Evolutionary conservation across 495 filamentous ascomycete genomes (phyloP).

Genomic region (Mycothermus thermophilus): DNA sequence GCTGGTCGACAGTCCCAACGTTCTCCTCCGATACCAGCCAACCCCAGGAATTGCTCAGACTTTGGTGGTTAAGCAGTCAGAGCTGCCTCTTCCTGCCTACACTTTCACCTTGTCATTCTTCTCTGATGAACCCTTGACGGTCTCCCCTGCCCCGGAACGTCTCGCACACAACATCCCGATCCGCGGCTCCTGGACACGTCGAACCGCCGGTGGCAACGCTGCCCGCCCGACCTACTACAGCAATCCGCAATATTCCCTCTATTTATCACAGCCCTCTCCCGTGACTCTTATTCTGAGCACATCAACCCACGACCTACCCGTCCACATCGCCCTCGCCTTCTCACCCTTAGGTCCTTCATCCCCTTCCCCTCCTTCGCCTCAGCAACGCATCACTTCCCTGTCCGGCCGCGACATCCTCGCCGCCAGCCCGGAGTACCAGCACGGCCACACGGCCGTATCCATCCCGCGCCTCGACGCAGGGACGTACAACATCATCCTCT

Average conservation of each 20-base stretch:
- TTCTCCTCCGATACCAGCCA: slow-evolving; percentile 62
- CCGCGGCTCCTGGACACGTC: slow-evolving; percentile 54
- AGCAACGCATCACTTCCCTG: slow-evolving; percentile 47
- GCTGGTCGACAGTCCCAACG: slow-evolving; percentile 92
- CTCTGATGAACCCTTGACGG: slow-evolving; percentile 42
- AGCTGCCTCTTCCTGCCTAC: slow-evolving; percentile 51
- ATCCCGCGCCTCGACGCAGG: slow-evolving; percentile 44
- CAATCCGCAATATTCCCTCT: slow-evolving; percentile 76
- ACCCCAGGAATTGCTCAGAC: slow-evolving; percentile 50
- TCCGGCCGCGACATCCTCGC: slow-evolving; percentile 63
- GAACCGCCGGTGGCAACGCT: slow-evolving; percentile 74
- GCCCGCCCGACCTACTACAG: slow-evolving; percentile 55
- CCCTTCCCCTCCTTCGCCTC: slow-evolving; percentile 25
- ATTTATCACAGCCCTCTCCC: slow-evolving; percentile 39
- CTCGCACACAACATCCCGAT: slow-evolving; percentile 42
- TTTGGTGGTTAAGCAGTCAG: slow-evolving; percentile 63
- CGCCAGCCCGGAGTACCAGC: slow-evolving; percentile 72
- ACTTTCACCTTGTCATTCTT: slow-evolving; percentile 78
- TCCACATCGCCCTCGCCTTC: slow-evolving; percentile 77
- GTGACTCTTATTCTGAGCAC: slow-evolving; percentile 62
- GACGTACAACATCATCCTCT: slow-evolving; percentile 72
- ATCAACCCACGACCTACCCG: slow-evolving; percentile 40
- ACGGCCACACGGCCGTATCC: slow-evolving; percentile 58
- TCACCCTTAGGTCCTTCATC: slow-evolving; percentile 22
- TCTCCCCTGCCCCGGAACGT: slow-evolving; percentile 45